Base-by-base conservation (phyloP, 75 land plant genomes). In the Isoetes taiwanensis region DNA sequence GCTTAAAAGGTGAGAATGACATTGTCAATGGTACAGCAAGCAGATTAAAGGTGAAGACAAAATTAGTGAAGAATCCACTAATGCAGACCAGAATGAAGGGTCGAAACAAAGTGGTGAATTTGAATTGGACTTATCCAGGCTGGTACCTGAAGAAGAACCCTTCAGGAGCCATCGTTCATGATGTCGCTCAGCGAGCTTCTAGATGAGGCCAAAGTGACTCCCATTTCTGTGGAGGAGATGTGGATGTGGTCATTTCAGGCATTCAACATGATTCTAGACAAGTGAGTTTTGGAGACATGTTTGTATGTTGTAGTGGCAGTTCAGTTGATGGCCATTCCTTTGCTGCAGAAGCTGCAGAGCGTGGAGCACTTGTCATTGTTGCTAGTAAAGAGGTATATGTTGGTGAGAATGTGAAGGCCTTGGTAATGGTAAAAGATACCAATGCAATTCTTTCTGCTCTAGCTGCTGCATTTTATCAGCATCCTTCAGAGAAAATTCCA, bases 191-290 rank as follows among this genome's bases (percentile, higher is more conserved):
- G 78, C 29, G 95, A 91, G 83, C 82, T 91, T 17, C 77, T 91
- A 55, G 95, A 91, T 57, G 95, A 91, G 67, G 82, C 95, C 57
- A 59, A 76, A 27, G 88, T 91, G 11, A 81, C 84, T 40, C 97
- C 97, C 1, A 41, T 86, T 6, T 76, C 82, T 2, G 83, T 86
- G 28, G 82, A 68, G 97, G 97, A 3, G 74, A 91, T 61, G 61
- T 87, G 43, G 95, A 91, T 57, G 81, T 87, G 14, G 68, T 65
- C 39, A 76, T 91, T 39, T 70, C 69, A 5, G 97, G 97, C 9
- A 80, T 91, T 41, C 80, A 83, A 33, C 87, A 87, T 40, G 97
- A 91, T 54, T 83, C 93, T 0, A 67, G 88, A 56, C 64, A 78
- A 46, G 95, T 86, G 0, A 72, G 41, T 32, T 32, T 77, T 0